These are phyloP conservation scores for Prunus yedoensis DNA, from an alignment of 331 rosid species.

Conservation along the genomic window DNA sequence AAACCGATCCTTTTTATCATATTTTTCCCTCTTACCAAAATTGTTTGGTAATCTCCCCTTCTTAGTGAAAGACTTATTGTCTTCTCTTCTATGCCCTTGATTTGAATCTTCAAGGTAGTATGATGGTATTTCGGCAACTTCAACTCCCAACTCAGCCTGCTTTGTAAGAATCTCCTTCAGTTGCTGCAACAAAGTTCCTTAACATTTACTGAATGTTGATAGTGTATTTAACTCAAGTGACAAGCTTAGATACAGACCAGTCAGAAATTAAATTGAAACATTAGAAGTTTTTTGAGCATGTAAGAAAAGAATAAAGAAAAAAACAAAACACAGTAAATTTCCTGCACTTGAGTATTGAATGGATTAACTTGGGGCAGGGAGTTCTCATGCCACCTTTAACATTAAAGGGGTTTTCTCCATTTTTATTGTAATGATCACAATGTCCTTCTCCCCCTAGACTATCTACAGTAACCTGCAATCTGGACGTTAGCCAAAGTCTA, in stretches of 20 bases:
- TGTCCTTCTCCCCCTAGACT: not conserved
- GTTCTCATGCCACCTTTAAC: not conserved
- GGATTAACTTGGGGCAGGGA: not conserved
- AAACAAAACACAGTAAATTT: not conserved
- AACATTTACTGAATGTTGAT: not conserved
- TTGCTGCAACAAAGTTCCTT: conserved; percentile 42
- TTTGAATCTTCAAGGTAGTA: conserved; percentile 58
- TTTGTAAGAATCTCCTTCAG: conserved; percentile 79
- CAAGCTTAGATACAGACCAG: not conserved
- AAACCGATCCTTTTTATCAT: no score
- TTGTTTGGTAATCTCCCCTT: no score
- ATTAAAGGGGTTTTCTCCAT: not conserved
- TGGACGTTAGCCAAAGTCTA: not conserved
- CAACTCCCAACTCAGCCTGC: conserved; percentile 92
- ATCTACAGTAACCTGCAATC: not conserved
- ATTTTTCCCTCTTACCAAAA: no score
- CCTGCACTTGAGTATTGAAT: no score
- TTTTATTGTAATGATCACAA: not conserved
- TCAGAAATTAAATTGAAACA: not conserved
- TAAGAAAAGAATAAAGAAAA: not conserved
- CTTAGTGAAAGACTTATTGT: no score
- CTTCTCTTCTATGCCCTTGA: no score
- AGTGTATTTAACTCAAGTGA: not conserved
- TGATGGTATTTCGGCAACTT: conserved; percentile 90
- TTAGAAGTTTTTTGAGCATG: not conserved